phyloP scores from a whole-genome alignment of 129 eudicot genomes.

The Artemisia annua region DNA sequence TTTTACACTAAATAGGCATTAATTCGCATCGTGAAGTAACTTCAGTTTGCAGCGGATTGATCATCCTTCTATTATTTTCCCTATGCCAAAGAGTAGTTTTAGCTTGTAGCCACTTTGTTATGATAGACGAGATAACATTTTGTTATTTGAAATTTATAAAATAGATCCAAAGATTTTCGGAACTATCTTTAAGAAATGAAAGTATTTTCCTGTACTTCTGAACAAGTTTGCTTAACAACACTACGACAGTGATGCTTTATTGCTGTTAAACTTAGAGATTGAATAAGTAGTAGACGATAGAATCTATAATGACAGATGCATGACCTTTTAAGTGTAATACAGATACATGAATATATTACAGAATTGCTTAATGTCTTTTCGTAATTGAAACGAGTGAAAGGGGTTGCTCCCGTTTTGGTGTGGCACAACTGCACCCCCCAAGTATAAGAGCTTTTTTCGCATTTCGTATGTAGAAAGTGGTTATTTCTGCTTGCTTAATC shows the following conservation, averaged over 20 bases:
- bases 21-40: background rate
- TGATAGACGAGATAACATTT: too few relatives aligned
- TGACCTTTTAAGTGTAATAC: background rate
- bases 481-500: slow-evolving; percentile 1
- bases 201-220: background rate
- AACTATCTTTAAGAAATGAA: background rate
- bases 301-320: background rate
- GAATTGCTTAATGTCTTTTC: background rate
- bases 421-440: background rate
- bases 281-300: background rate
- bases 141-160: slow-evolving; percentile 2
- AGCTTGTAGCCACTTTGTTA: too few relatives aligned
- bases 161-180: background rate
- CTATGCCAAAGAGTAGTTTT: background rate
- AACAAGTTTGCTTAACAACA: background rate
- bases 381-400: background rate
- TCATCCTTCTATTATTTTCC: background rate
- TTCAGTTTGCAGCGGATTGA: background rate
- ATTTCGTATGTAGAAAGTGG: background rate
- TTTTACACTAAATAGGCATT: background rate
- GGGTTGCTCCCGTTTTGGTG: slow-evolving; percentile 1
- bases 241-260: slow-evolving; percentile 3
- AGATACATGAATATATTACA: background rate
- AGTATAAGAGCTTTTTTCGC: background rate
- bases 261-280: slow-evolving; percentile 14